phyloP scores from a whole-genome alignment of 768 basidiomycete genomes.

The Xerocomellus intermedius region DNA sequence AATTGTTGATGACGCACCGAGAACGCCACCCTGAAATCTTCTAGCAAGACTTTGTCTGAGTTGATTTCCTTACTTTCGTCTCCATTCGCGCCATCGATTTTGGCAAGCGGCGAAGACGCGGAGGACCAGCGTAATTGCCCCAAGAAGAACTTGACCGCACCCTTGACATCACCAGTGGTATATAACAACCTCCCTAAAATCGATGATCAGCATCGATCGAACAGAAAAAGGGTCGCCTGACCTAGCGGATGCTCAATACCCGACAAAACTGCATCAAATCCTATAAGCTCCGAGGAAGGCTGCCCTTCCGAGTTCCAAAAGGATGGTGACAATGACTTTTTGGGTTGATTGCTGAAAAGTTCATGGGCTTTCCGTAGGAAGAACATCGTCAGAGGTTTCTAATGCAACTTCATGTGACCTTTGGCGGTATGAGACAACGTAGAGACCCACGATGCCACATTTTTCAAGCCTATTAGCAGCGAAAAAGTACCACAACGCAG shows the following conservation, averaged over 20 bases:
- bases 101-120: constrained; percentile 17
- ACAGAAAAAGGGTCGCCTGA: constrained; percentile 25
- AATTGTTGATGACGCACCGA: constrained; percentile 47
- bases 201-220: constrained; percentile 5
- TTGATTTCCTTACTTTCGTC: constrained; percentile 34
- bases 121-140: constrained; percentile 58
- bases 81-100: constrained; percentile 13
- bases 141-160: constrained; percentile 77
- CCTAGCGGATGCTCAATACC: constrained; percentile 82
- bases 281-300: constrained; percentile 36
- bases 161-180: constrained; percentile 79
- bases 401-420: constrained; percentile 1
- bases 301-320: constrained; percentile 76
- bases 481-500: constrained; percentile 75
- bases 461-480: constrained; percentile 80
- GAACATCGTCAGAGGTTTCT: constrained; percentile 87
- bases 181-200: constrained; percentile 77
- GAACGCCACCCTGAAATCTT: constrained; percentile 88
- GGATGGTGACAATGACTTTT: constrained; percentile 69
- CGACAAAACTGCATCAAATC: constrained; percentile 63
- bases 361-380: constrained; percentile 72
- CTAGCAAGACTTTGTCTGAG: constrained; percentile 70
- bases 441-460: constrained; percentile 69
- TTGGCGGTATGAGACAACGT: constrained; percentile 1
- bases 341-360: constrained; percentile 49